Evolutionary conservation across 2,329 filamentous ascomycete species (phyloP), one percentile per base, ranked within the genome.

Genomic region (Keithomyces neogunnii): DNA sequence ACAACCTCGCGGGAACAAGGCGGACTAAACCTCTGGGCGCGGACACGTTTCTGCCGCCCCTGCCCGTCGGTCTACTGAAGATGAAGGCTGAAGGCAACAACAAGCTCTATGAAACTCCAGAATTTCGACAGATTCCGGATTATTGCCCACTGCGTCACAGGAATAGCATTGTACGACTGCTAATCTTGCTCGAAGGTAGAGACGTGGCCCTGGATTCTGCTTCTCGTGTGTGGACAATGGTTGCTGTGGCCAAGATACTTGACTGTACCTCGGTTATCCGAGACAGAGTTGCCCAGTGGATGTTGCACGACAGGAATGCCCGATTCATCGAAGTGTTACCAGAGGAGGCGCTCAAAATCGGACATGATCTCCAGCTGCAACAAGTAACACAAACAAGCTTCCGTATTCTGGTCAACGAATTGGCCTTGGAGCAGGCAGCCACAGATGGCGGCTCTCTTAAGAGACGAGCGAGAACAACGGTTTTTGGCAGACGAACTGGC

Each of bases 101-200:
- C 11, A 46, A 46, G 30, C 44, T 46, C 5, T 60, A 58, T 50
- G 40, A 58, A 28, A 60, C 60, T 3, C 66, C 70, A 1, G 33
- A 51, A 1, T 69, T 61, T 36, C 69, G 70, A 29, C 53, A 60
- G 0, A 70, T 79, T 11, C 66, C 68, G 1, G 83, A 86, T 56
- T 88, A 88, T 62, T 86, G 82, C 45, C 74, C 76, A 1, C 67
- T 81, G 6, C 78, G 85, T 3, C 85, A 88, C 60, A 71, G 80
- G 10, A 77, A 76, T 31, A 77, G 77, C 26, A 80, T 93, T 35
- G 73, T 86, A 45, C 74, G 82, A 1, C 67, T 88, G 0, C 68
- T 88, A 3, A 72, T 79, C 57, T 71, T 76, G 9, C 74, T 88
- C 40, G 72, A 80, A 55, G 77, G 76, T 2, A 69, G 75, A 3